These are phyloP conservation scores for Ulvella scutata DNA, from an alignment of 139 green algal genomes.

Conservation along the genomic window DNA sequence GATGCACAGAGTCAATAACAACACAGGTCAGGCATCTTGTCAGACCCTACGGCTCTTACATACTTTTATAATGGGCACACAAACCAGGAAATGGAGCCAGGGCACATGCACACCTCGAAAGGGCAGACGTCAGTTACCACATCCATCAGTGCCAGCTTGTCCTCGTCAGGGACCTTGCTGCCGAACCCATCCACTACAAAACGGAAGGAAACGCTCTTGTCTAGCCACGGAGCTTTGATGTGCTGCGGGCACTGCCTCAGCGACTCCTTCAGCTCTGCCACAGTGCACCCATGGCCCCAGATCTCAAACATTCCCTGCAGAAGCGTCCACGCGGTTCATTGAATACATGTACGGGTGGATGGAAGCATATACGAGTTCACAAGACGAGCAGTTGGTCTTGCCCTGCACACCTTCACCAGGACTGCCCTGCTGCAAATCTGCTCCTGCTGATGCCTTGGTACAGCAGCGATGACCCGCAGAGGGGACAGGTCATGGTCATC, in stretches of 20 bases:
- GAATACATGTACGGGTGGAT: background rate
- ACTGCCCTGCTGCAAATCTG: background rate
- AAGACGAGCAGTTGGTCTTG: too few relatives aligned
- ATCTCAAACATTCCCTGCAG: slow-evolving; percentile 54
- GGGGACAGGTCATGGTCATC: slow-evolving; percentile 24
- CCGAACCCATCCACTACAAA: slow-evolving; percentile 40
- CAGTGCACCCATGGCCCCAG: slow-evolving; percentile 58
- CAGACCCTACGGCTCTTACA: too few relatives aligned
- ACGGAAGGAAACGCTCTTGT: slow-evolving; percentile 24
- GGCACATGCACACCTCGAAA: background rate
- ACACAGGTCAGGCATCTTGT: too few relatives aligned
- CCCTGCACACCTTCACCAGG: background rate
- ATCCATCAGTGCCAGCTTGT: background rate
- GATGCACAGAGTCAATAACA: too few relatives aligned
- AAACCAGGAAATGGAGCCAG: too few relatives aligned
- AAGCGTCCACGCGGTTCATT: background rate
- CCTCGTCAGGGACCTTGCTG: background rate
- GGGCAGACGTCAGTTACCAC: background rate
- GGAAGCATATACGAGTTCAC: background rate
- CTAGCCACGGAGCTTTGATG: slow-evolving; percentile 20
- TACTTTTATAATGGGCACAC: too few relatives aligned
- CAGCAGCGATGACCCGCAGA: slow-evolving; percentile 9
- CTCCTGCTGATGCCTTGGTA: background rate
- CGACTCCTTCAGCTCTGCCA: slow-evolving; percentile 30
- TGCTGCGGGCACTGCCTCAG: slow-evolving; percentile 19